These are phyloP conservation scores for Phytophthora capsici DNA, from an alignment of 352 stramenopile genomes.

Conservation along the genomic window DNA sequence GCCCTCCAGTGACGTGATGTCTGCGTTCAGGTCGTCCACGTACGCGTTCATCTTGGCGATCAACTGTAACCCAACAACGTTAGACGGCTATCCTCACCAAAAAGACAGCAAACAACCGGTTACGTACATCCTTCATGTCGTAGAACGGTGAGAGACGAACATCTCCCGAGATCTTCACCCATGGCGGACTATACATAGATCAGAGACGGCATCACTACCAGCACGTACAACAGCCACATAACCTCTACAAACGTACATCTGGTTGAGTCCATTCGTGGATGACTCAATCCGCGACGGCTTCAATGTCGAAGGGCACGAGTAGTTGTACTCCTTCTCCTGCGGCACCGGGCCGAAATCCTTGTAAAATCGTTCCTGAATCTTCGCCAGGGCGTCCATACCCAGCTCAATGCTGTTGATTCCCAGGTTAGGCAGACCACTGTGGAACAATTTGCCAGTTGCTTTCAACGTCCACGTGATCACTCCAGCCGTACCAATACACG, in stretches of 20 bases:
- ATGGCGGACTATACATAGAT: constrained; percentile 67
- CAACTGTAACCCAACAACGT: constrained; percentile 37
- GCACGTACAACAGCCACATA: neutral
- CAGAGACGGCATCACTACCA: neutral
- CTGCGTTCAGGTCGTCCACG: constrained; percentile 86
- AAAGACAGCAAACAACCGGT: neutral
- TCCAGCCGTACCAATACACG: constrained; percentile 91
- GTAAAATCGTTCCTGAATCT: constrained; percentile 92
- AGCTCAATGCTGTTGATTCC: constrained; percentile 91
- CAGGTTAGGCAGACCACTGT: constrained; percentile 87
- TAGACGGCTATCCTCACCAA: neutral
- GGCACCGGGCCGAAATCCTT: constrained; percentile 83
- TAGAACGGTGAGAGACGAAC: constrained; percentile 94
- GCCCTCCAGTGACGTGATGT: constrained; percentile 76
- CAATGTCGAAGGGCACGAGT: constrained; percentile 80
- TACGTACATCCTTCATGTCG: constrained; percentile 82
- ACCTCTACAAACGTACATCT: constrained; percentile 52
- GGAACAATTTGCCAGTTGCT: constrained; percentile 90
- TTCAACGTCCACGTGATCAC: constrained; percentile 89
- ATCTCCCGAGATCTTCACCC: constrained; percentile 89
- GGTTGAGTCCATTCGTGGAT: constrained; percentile 70
- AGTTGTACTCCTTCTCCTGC: constrained; percentile 90
- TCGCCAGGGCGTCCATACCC: constrained; percentile 77
- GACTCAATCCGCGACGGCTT: constrained; percentile 83
- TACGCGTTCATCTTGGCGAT: constrained; percentile 74